Conservation (phyloP, 371 early-diverging fungal genomes). For the Coemansia sp. region DNA sequence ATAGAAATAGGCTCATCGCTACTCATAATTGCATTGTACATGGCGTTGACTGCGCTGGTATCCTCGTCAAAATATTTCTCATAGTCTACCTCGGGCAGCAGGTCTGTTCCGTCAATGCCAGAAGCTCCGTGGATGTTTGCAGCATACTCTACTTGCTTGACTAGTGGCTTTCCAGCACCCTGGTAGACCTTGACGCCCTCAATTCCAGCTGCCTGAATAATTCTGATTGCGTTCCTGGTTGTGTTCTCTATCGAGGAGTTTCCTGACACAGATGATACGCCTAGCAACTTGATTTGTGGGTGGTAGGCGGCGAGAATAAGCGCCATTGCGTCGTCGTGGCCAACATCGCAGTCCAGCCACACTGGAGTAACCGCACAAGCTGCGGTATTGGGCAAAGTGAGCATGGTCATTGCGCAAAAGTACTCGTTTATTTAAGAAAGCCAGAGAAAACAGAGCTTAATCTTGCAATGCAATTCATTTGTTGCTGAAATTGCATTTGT, state of each 20-base stretch:
- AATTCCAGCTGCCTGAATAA: conserved; percentile 48
- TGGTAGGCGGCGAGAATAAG: conserved; percentile 48
- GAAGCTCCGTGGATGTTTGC: conserved; percentile 46
- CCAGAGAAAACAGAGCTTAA: no score
- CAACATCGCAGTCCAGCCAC: conserved; percentile 54
- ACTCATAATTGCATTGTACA: conserved; percentile 31
- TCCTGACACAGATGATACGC: conserved; percentile 35
- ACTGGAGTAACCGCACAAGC: conserved; percentile 15
- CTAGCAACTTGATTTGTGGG: conserved; percentile 22
- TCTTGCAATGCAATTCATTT: background rate
- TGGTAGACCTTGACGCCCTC: conserved; percentile 35
- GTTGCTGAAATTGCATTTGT: background rate
- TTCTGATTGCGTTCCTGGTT: conserved; percentile 12
- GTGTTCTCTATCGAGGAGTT: conserved; percentile 22
- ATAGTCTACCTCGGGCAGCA: conserved; percentile 38
- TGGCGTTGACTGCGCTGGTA: conserved; percentile 37
- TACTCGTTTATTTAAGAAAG: background rate
- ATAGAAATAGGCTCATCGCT: conserved; percentile 29
- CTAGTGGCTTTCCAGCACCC: conserved; percentile 38
- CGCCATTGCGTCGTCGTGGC: conserved; percentile 54
- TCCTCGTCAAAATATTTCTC: conserved; percentile 6
- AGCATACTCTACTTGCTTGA: conserved; percentile 26
- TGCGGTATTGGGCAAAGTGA: background rate
- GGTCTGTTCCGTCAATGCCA: conserved; percentile 42
- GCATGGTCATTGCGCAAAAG: background rate